These are phyloP conservation scores for Aspergillus heteromorphus DNA, from an alignment of 495 filamentous ascomycete genomes.

Conservation along the genomic window DNA sequence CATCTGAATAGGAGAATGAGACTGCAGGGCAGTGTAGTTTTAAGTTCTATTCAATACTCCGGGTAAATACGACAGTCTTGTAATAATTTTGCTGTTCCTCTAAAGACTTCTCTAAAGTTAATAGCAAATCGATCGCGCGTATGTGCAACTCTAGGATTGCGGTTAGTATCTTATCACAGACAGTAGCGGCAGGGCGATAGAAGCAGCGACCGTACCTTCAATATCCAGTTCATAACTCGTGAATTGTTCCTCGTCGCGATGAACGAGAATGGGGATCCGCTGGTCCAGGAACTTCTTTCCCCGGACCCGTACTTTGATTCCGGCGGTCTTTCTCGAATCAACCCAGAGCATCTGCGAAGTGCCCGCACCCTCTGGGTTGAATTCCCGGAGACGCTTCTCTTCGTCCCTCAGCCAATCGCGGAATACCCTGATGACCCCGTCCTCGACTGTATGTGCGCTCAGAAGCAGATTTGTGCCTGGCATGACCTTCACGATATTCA, in stretches of 20 bases:
- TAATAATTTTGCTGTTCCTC: slow-evolving; percentile 49
- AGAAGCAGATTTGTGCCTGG: slow-evolving; percentile 50
- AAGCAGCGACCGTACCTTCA: slow-evolving; percentile 51
- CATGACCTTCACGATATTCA: slow-evolving; percentile 62
- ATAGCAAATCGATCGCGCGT: slow-evolving; percentile 51
- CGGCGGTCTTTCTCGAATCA: slow-evolving; percentile 48
- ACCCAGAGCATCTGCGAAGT: slow-evolving; percentile 50
- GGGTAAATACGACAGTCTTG: slow-evolving; percentile 45
- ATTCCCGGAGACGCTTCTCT: slow-evolving; percentile 1
- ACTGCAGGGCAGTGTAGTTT: not conserved
- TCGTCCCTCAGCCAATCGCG: slow-evolving; percentile 60
- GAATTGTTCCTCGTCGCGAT: slow-evolving; percentile 51
- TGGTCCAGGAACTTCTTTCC: slow-evolving; percentile 25
- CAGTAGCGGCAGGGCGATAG: not conserved
- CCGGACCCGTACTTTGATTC: slow-evolving; percentile 51
- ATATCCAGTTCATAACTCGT: slow-evolving; percentile 53
- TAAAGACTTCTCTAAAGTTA: slow-evolving; percentile 53
- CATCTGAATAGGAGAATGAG: not conserved
- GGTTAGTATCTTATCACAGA: not conserved
- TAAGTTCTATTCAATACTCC: not conserved
- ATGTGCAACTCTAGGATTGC: slow-evolving; percentile 51
- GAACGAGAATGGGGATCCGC: slow-evolving; percentile 37
- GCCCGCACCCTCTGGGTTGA: not conserved
- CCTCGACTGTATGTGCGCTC: slow-evolving; percentile 55
- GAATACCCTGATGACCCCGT: slow-evolving; percentile 62